Base-by-base conservation (phyloP, 2,329 filamentous ascomycete species). In the Aspergillus novofumigatus region DNA sequence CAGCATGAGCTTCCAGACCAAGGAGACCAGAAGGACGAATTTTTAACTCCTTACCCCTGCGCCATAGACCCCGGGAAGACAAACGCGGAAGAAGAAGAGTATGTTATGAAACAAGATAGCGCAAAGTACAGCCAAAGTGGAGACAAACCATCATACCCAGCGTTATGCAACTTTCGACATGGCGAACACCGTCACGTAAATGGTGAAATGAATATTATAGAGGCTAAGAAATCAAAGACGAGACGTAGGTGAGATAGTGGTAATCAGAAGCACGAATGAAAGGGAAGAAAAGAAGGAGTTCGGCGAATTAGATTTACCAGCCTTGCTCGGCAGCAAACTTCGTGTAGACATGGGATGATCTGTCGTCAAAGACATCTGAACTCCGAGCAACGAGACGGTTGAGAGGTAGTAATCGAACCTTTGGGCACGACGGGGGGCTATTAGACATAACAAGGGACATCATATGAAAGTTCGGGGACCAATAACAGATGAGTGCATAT, bases 11-110 rank as follows among this genome's bases (percentile, higher is more conserved):
- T n/a, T 32, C 52, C 45, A 54, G 32, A 32, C 42, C 21, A 42
- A 14, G 29, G 23, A 32, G 26, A 45, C 28, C 38, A 47, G 20
- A 52, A 44, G 38, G 28, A 47, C 28, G 57, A 25, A 48, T 63
- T 58, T 63, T 63, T 53, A 32, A 50, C 53, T 42, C 61, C 55
- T 48, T 51, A 63, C 61, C 55, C 61, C 54, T 25, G 55, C 58
- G 54, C 59, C 54, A 51, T 26, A 29, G 42, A 45, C 26, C 53
- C 25, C 48, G 47, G 48, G 51, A 59, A 28, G 38, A 53, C 54
- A 44, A 29, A 29, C 28, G 29, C 21, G 58, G 48, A 45, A 60
- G 9, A 45, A 60, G 9, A 52, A 50, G 10, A 48, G 41, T 32
- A 52, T 23, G 54, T 25, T 35, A 35, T 32, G 49, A 53, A 48